phyloP scores from a whole-genome alignment of 371 early-diverging fungal genomes.

The Zychaea mexicana region DNA sequence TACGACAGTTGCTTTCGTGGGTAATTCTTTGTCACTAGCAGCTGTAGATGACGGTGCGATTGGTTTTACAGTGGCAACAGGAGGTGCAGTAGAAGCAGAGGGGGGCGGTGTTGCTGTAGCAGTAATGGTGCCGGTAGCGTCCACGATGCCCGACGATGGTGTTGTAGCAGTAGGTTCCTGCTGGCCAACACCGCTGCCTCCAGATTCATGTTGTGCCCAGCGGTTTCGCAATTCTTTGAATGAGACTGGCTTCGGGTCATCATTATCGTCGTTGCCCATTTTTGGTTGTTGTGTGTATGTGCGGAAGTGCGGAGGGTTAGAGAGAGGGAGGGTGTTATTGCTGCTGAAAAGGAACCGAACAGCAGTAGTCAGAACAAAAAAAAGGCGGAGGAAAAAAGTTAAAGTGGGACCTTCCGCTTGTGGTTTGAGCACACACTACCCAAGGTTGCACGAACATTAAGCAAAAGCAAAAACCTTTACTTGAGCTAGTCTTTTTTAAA shows the following conservation, averaged over 20 bases:
- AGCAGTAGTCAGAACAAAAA: too few species aligned
- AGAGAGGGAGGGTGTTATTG: too few species aligned
- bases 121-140: background rate
- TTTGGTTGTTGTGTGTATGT: too few species aligned
- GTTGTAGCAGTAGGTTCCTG: background rate
- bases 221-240: constrained; percentile 25
- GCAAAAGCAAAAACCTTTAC: too few species aligned
- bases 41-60: background rate
- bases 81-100: background rate
- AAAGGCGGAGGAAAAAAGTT: too few species aligned
- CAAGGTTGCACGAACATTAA: too few species aligned
- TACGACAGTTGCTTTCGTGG: background rate
- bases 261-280: constrained; percentile 12
- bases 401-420: too few species aligned
- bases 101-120: too few species aligned
- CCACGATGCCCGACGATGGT: background rate
- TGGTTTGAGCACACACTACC: too few species aligned
- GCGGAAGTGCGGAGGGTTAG: too few species aligned
- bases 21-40: background rate
- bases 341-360: too few species aligned
- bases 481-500: too few species aligned
- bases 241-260: constrained; percentile 20
- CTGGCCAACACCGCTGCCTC: constrained; percentile 1
- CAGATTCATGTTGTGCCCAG: constrained; percentile 24
- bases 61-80: background rate